Evolutionary conservation across 2,329 filamentous ascomycete genomes (phyloP).

Genomic region (Ophiostoma fasciatum): DNA sequence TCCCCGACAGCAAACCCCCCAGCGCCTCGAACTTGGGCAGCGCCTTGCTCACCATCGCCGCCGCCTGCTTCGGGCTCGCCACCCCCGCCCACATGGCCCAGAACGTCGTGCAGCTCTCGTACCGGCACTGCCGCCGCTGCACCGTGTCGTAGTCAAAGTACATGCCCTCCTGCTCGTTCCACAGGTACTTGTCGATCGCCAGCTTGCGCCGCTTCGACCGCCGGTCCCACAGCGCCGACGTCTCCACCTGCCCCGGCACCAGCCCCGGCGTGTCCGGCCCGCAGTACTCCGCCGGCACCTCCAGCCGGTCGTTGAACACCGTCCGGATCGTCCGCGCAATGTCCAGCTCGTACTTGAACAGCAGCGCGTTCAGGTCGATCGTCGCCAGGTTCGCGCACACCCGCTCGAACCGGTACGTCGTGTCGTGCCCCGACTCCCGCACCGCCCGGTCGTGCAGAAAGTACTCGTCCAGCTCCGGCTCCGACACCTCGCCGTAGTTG

Average conservation of each 20-base stretch:
- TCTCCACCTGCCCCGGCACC: constrained; percentile 55
- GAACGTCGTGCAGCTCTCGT: constrained; percentile 87
- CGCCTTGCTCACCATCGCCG: constrained; percentile 62
- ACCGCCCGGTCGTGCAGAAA: constrained; percentile 94
- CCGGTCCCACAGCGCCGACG: constrained; percentile 80
- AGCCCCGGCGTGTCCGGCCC: constrained; percentile 49
- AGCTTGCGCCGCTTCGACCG: constrained; percentile 71
- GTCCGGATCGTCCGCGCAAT: constrained; percentile 76
- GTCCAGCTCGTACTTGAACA: constrained; percentile 96
- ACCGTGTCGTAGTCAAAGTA: constrained; percentile 95
- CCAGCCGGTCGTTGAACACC: constrained; percentile 68
- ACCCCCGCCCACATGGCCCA: constrained; percentile 96
- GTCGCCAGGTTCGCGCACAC: constrained; percentile 81
- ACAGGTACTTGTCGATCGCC: constrained; percentile 83
- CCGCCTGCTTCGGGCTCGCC: constrained; percentile 73
- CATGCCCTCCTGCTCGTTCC: constrained; percentile 86
- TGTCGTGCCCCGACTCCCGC: constrained; percentile 93
- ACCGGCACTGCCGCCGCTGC: constrained; percentile 63
- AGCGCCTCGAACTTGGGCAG: constrained; percentile 78
- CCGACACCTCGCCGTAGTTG: constrained; percentile 59
- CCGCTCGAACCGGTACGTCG: constrained; percentile 80
- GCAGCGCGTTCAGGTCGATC: constrained; percentile 82
- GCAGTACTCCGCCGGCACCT: constrained; percentile 73
- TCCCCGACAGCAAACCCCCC: constrained; percentile 79
- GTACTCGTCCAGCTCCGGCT: constrained; percentile 87